Percentiles rank a stretch among this genome's conserved stretches.
Conservation (phyloP, 768 basidiomycete genomes). For the Pisolithus albus region DNA sequence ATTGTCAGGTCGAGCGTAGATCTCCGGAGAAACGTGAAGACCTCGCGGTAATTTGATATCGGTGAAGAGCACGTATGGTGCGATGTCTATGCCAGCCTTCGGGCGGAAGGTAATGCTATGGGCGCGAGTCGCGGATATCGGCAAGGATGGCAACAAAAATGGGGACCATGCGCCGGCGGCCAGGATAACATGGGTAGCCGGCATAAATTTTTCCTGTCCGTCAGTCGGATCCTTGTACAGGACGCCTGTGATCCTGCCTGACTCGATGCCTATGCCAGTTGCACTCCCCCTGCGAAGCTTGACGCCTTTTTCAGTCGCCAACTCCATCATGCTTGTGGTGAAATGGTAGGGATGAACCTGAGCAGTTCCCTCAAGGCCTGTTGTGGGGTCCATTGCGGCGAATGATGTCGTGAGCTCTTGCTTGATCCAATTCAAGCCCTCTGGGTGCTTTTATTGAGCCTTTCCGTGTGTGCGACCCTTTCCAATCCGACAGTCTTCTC, state of each 20-base stretch:
- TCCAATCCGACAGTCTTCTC: constrained; percentile 49
- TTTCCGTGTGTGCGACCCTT: constrained; percentile 12
- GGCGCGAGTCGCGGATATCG: constrained; percentile 58
- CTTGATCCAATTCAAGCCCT: constrained; percentile 48
- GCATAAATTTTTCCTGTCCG: constrained; percentile 28
- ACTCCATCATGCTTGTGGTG: constrained; percentile 62
- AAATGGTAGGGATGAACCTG: constrained; percentile 76
- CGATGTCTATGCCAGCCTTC: constrained; percentile 36
- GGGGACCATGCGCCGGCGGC: constrained; percentile 88
- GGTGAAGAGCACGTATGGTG: constrained; percentile 80
- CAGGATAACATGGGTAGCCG: constrained; percentile 66
- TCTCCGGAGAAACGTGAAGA: constrained; percentile 47
- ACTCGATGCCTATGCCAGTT: constrained; percentile 37
- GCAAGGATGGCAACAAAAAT: constrained; percentile 45
- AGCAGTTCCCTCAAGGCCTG: constrained; percentile 47
- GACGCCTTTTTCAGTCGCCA: constrained; percentile 52
- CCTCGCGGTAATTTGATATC: constrained; percentile 45
- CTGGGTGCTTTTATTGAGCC: constrained; percentile 32
- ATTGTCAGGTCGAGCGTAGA: constrained; percentile 63
- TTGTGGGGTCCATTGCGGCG: constrained; percentile 55
- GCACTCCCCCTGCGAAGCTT: constrained; percentile 41
- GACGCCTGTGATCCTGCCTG: constrained; percentile 43
- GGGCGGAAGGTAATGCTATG: constrained; percentile 67
- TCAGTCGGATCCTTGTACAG: constrained; percentile 24
- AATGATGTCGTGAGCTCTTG: constrained; percentile 56